A percentile compares a stretch with the other conserved stretches of the same genome.
These are phyloP conservation scores for Dioscorea alata DNA, from an alignment of 106 monocot species.

Conservation along the genomic window DNA sequence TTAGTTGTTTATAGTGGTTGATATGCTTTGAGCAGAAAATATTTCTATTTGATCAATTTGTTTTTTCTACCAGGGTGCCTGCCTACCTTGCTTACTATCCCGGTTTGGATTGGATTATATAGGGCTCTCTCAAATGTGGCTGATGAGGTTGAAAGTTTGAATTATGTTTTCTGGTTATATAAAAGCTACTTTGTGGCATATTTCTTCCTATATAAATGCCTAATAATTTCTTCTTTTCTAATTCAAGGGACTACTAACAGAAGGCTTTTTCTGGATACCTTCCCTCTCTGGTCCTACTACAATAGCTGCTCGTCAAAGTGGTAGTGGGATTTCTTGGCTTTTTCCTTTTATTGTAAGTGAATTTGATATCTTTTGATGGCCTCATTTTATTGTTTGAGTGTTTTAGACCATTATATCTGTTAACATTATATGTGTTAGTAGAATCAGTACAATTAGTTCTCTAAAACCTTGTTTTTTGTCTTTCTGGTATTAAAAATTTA, in stretches of 20 bases:
- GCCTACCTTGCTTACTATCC: constrained; percentile 90
- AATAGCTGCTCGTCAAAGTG: constrained; percentile 78
- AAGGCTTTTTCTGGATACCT: constrained; percentile 98
- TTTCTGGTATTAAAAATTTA: no score
- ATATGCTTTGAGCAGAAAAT: no score
- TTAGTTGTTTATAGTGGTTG: no score
- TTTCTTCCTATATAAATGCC: not conserved
- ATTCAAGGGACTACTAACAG: constrained; percentile 78
- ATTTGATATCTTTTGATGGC: no score
- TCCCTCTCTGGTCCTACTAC: constrained; percentile 91
- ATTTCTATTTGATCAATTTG: not conserved
- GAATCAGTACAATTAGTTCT: no score
- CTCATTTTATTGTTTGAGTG: no score
- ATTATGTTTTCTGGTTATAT: no score
- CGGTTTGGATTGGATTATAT: constrained; percentile 95
- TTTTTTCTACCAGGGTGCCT: constrained; percentile 60
- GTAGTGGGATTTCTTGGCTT: constrained; percentile 89
- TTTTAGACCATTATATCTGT: no score
- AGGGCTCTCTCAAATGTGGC: constrained; percentile 97
- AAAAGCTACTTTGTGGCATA: not conserved
- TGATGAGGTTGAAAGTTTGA: constrained; percentile 60
- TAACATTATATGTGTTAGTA: no score
- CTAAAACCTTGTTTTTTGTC: no score
- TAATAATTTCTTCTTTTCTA: not conserved
- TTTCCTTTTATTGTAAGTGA: constrained; percentile 85